A percentile compares a stretch with the other conserved stretches of the same genome.
Conservation (phyloP, 2,329 filamentous ascomycete species). For the Camillea tinctor region DNA sequence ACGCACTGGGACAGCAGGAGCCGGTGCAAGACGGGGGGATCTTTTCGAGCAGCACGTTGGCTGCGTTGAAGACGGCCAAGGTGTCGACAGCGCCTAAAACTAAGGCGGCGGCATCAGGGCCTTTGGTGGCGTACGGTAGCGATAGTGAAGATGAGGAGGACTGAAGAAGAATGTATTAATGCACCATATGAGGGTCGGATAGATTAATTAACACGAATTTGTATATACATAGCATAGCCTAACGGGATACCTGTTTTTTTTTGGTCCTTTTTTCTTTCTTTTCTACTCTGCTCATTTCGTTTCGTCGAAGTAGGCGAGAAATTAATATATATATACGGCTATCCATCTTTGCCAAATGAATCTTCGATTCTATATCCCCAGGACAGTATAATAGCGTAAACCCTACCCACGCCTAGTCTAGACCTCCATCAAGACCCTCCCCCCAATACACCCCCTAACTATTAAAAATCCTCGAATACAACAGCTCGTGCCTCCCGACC, state of each 20-base stretch:
- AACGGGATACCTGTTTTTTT: not conserved
- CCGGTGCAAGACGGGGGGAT: slow-evolving; percentile 57
- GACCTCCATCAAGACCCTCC: not conserved
- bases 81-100: slow-evolving; percentile 54
- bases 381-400: no score
- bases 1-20: slow-evolving; percentile 38
- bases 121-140: slow-evolving; percentile 85
- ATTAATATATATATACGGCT: no score
- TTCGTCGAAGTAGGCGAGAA: no score
- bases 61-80: slow-evolving; percentile 65
- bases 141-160: slow-evolving; percentile 71
- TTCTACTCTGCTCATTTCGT: no score
- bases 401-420: no score
- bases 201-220: not conserved
- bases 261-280: no score
- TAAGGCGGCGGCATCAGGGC: slow-evolving; percentile 59
- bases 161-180: slow-evolving; percentile 26
- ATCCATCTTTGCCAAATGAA: no score
- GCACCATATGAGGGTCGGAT: slow-evolving; percentile 1
- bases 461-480: slow-evolving; percentile 87
- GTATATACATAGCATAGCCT: slow-evolving; percentile 13
- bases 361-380: no score
- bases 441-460: slow-evolving; percentile 40
- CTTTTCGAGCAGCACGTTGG: slow-evolving; percentile 78
- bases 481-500: slow-evolving; percentile 77